Percentiles rank a stretch among this genome's conserved stretches.
Evolutionary conservation across 2,329 filamentous ascomycete genomes (phyloP).

Genomic region (Colletotrichum destructivum): DNA sequence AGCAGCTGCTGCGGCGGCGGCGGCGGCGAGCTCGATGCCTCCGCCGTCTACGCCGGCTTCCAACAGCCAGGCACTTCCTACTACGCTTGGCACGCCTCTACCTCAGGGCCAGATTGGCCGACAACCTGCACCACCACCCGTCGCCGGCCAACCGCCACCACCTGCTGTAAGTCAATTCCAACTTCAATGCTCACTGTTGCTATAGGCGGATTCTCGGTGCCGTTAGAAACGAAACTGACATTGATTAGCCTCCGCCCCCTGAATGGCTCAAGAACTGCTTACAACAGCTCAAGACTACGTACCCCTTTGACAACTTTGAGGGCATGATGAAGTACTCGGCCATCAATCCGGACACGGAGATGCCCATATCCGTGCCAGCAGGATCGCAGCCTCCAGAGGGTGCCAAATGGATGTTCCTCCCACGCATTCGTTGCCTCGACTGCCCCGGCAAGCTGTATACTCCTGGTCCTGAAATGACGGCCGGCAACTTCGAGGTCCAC

Average conservation of each 20-base stretch:
- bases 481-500: conserved; percentile 94
- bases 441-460: conserved; percentile 96
- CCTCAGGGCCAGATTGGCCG: conserved; percentile 74
- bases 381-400: conserved; percentile 71
- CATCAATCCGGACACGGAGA: conserved; percentile 80
- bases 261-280: conserved; percentile 86
- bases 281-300: conserved; percentile 77
- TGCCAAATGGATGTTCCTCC: conserved; percentile 86
- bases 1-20: conserved; percentile 45
- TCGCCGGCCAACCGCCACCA: conserved; percentile 68
- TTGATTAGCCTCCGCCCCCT: conserved; percentile 82
- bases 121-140: conserved; percentile 76
- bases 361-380: conserved; percentile 68
- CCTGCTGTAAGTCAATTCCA: conserved; percentile 70
- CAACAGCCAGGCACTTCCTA: conserved; percentile 36
- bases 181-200: background rate
- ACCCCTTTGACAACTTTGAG: conserved; percentile 89
- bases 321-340: conserved; percentile 91
- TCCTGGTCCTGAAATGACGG: conserved; percentile 85
- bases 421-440: conserved; percentile 91
- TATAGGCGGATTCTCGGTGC: background rate
- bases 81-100: conserved; percentile 48
- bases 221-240: conserved; percentile 18
- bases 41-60: conserved; percentile 56
- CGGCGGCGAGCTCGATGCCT: conserved; percentile 51